Percentiles rank a stretch among this genome's conserved stretches.
phyloP scores from a whole-genome alignment of 2,329 filamentous ascomycete species.

The Colletotrichum tanaceti region DNA sequence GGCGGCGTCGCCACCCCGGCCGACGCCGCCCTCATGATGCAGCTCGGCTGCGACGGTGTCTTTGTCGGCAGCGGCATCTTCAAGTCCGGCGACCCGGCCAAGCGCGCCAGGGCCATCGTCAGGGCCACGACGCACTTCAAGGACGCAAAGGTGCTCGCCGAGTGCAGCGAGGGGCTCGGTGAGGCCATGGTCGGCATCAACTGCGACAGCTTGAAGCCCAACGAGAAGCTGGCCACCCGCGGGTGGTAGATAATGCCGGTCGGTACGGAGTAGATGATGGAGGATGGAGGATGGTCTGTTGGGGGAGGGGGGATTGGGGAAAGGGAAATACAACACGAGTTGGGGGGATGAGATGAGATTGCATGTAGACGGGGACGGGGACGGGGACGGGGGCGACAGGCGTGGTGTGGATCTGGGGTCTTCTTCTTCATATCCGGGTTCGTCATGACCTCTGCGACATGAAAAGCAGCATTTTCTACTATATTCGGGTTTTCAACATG shows the following conservation, averaged over 20 bases:
- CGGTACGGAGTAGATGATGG: too few species aligned
- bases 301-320: not conserved
- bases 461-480: constrained; percentile 27
- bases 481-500: constrained; percentile 22
- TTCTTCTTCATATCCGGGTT: constrained; percentile 32
- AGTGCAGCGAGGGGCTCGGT: constrained; percentile 89
- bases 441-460: constrained; percentile 39
- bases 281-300: not conserved
- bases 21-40: constrained; percentile 97
- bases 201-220: constrained; percentile 78
- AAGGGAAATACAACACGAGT: not conserved
- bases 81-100: constrained; percentile 91
- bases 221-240: constrained; percentile 84
- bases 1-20: constrained; percentile 99
- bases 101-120: constrained; percentile 94
- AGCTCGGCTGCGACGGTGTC: constrained; percentile 96
- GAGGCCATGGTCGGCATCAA: constrained; percentile 99
- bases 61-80: constrained; percentile 98
- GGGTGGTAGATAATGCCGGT: too few species aligned
- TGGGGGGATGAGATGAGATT: too few species aligned
- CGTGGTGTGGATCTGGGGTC: constrained; percentile 14
- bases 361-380: too few species aligned
- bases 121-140: constrained; percentile 92
- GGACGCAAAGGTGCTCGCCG: constrained; percentile 85
- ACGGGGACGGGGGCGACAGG: not conserved